Conservation (phyloP, 768 basidiomycete genomes). For the Auriscalpium microsporum region DNA sequence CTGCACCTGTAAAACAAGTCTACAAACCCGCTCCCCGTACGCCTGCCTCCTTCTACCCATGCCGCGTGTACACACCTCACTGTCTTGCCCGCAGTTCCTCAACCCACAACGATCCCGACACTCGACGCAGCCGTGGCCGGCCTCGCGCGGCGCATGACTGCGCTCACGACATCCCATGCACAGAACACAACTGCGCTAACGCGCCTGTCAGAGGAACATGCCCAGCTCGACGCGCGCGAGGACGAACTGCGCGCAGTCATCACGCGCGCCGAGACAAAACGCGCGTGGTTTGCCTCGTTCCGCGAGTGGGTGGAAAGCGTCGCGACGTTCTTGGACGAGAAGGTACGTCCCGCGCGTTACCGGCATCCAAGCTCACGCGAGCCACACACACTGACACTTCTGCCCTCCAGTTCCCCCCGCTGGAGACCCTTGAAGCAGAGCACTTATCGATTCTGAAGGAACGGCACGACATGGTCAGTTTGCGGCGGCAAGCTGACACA, state of each 20-base stretch:
- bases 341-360: constrained; percentile 39
- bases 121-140: constrained; percentile 53
- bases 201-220: constrained; percentile 53
- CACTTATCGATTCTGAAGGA: constrained; percentile 67
- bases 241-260: constrained; percentile 70
- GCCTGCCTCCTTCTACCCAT: constrained; percentile 11
- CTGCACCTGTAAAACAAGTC: constrained; percentile 37
- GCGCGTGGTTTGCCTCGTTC: constrained; percentile 75
- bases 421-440: constrained; percentile 75
- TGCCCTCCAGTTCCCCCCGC: constrained; percentile 53
- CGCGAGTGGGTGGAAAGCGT: constrained; percentile 75
- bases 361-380: too few relatives aligned
- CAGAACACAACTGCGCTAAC: constrained; percentile 48
- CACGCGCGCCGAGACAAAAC: constrained; percentile 62
- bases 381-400: neutral
- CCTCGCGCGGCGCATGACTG: constrained; percentile 49
- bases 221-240: constrained; percentile 58
- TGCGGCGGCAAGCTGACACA: constrained; percentile 68
- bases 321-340: constrained; percentile 82
- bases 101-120: constrained; percentile 51
- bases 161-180: constrained; percentile 61
- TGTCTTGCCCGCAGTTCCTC: constrained; percentile 46
- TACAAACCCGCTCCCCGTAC: constrained; percentile 72
- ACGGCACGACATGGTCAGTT: constrained; percentile 55
- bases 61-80: neutral